Evolutionary conservation across 441 rosid genomes (phyloP).

Genomic region (Theobroma grandiflorum): DNA sequence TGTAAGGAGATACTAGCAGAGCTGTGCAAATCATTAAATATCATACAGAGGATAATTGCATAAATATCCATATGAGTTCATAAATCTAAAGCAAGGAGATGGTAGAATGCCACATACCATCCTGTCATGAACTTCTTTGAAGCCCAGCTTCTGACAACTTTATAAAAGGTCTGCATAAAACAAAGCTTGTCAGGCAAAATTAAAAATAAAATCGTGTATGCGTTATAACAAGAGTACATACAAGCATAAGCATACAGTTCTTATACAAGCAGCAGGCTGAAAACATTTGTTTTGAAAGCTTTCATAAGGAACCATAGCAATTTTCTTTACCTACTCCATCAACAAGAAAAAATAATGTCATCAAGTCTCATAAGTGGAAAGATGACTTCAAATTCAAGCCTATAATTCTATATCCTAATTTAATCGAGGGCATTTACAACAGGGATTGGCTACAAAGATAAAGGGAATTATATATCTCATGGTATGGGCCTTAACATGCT

Average conservation of each 20-base stretch:
- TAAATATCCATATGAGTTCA: background rate
- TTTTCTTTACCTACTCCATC: conserved; percentile 6
- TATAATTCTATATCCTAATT: background rate
- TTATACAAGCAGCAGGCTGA: background rate
- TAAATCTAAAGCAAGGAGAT: conserved; percentile 7
- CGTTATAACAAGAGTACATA: background rate
- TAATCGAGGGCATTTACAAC: background rate
- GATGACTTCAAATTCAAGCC: background rate
- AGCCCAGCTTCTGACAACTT: conserved; percentile 94
- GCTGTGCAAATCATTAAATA: background rate
- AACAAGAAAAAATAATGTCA: background rate
- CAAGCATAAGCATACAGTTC: background rate
- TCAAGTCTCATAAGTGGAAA: background rate
- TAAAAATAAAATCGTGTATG: background rate
- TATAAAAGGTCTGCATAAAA: conserved; percentile 78
- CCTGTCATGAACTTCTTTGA: conserved; percentile 99
- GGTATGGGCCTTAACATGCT: background rate
- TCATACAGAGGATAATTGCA: background rate
- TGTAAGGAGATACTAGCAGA: background rate
- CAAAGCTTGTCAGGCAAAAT: background rate
- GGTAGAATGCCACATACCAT: conserved; percentile 58
- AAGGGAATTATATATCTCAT: background rate
- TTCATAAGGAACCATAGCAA: background rate
- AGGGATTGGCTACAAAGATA: background rate
- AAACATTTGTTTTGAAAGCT: background rate